These are phyloP conservation scores for Phytophthora cactorum DNA, from an alignment of 352 stramenopile species.

Conservation along the genomic window DNA sequence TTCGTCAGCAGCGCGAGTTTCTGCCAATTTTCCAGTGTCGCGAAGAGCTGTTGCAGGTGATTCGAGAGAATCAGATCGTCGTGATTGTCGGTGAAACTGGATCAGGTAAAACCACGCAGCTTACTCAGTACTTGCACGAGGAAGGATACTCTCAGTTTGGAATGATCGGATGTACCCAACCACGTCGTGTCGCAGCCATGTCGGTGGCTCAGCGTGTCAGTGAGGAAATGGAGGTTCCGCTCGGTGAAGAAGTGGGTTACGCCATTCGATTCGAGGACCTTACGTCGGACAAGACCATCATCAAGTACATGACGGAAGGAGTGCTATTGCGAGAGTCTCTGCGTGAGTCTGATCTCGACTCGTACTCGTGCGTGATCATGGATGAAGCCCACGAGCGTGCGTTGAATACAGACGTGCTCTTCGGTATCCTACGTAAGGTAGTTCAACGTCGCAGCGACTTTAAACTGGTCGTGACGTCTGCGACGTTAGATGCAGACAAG, in stretches of 20 bases:
- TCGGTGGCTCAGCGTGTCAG: conserved; percentile 98
- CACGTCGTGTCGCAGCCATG: conserved; percentile 98
- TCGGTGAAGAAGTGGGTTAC: conserved; percentile 93
- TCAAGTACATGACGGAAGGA: conserved; percentile 98
- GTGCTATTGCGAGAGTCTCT: conserved; percentile 94
- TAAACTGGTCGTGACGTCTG: conserved; percentile 93
- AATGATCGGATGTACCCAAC: conserved; percentile 97
- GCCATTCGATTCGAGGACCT: conserved; percentile 96
- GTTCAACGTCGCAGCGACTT: conserved; percentile 90
- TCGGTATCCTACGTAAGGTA: conserved; percentile 93
- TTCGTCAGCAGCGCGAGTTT: conserved; percentile 96
- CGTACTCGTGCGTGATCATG: conserved; percentile 93
- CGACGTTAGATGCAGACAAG: conserved; percentile 97
- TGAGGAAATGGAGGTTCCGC: conserved; percentile 95
- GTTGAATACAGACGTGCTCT: conserved; percentile 95
- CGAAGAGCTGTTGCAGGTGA: conserved; percentile 96
- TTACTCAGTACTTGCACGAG: conserved; percentile 96
- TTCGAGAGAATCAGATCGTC: conserved; percentile 98
- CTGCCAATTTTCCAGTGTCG: conserved; percentile 96
- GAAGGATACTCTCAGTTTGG: conserved; percentile 90
- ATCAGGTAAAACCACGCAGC: conserved; percentile 97
- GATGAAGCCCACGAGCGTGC: conserved; percentile 95
- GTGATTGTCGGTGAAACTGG: conserved; percentile 99
- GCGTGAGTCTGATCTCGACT: conserved; percentile 85
- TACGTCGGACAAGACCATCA: conserved; percentile 94